Evolutionary conservation across 73 alveolate genomes (phyloP).

Genomic region (Paramecium octaurelia): DNA sequence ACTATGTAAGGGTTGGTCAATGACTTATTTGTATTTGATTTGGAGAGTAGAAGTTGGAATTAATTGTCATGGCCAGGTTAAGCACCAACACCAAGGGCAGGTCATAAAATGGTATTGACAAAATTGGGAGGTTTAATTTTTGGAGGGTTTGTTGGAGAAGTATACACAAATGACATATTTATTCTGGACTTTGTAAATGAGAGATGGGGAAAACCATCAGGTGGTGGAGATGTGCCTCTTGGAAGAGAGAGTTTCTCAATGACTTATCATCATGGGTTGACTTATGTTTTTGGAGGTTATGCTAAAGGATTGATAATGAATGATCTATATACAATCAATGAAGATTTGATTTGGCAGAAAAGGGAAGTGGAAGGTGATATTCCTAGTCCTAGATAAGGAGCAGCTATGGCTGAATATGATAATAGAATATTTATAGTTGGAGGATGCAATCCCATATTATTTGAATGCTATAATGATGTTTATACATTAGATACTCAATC

Average conservation of each 20-base stretch:
- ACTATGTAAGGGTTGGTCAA: conserved; percentile 38
- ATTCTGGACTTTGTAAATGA: conserved; percentile 55
- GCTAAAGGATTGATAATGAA: conserved; percentile 27
- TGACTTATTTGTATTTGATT: conserved; percentile 50
- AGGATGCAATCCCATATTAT: conserved; percentile 53
- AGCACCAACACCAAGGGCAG: conserved; percentile 55
- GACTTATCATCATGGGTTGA: conserved; percentile 41
- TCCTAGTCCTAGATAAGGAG: conserved; percentile 55
- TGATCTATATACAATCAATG: conserved; percentile 45
- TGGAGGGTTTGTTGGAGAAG: conserved; percentile 56
- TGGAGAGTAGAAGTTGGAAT: conserved; percentile 59
- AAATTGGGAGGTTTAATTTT: conserved; percentile 36
- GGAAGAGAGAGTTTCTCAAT: conserved; percentile 58
- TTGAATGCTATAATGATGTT: conserved; percentile 53
- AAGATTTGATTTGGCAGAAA: conserved; percentile 54
- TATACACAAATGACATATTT: conserved; percentile 46
- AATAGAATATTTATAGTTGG: conserved; percentile 46
- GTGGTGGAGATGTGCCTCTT: conserved; percentile 57
- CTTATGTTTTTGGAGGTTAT: conserved; percentile 60
- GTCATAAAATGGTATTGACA: conserved; percentile 44
- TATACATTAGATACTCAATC: not conserved
- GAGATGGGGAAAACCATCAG: conserved; percentile 63
- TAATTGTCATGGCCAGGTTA: conserved; percentile 34
- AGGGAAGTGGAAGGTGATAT: conserved; percentile 22
- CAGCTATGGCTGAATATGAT: conserved; percentile 54